Evolutionary conservation across 805 yeast genomes (phyloP).

Genomic region (Priceomyces medius): DNA sequence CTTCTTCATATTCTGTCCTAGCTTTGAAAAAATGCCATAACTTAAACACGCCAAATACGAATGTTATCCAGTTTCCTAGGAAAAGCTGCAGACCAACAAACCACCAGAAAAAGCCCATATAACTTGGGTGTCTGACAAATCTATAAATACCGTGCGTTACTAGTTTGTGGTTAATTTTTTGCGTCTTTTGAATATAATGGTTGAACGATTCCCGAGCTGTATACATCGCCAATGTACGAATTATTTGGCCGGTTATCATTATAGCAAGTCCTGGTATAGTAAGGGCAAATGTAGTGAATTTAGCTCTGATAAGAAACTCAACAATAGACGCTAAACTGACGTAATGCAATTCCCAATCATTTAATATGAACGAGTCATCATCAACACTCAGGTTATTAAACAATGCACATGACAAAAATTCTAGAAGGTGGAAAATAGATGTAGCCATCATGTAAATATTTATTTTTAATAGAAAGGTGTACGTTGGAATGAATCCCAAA

Average conservation of each 20-base stretch:
- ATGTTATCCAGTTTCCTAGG: slow-evolving; percentile 63
- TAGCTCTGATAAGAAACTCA: slow-evolving; percentile 11
- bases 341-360: slow-evolving; percentile 28
- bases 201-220: slow-evolving; percentile 86
- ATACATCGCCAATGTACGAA: slow-evolving; percentile 78
- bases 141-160: slow-evolving; percentile 75
- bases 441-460: slow-evolving; percentile 51
- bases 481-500: background rate
- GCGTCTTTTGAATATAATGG: slow-evolving; percentile 65
- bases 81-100: slow-evolving; percentile 80
- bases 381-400: slow-evolving; percentile 67
- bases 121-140: slow-evolving; percentile 80
- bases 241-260: slow-evolving; percentile 38
- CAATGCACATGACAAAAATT: slow-evolving; percentile 75
- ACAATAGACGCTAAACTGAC: slow-evolving; percentile 19
- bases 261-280: background rate
- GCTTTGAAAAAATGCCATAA: slow-evolving; percentile 66
- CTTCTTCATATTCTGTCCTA: slow-evolving; percentile 75
- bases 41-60: slow-evolving; percentile 51
- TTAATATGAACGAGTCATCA: slow-evolving; percentile 51
- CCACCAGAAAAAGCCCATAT: slow-evolving; percentile 92
- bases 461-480: background rate
- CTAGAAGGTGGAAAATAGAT: slow-evolving; percentile 73
- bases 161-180: slow-evolving; percentile 56
- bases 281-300: background rate